Evolutionary conservation across 805 yeast species (phyloP).

Genomic region (Yamadazyma paraphyllophila): DNA sequence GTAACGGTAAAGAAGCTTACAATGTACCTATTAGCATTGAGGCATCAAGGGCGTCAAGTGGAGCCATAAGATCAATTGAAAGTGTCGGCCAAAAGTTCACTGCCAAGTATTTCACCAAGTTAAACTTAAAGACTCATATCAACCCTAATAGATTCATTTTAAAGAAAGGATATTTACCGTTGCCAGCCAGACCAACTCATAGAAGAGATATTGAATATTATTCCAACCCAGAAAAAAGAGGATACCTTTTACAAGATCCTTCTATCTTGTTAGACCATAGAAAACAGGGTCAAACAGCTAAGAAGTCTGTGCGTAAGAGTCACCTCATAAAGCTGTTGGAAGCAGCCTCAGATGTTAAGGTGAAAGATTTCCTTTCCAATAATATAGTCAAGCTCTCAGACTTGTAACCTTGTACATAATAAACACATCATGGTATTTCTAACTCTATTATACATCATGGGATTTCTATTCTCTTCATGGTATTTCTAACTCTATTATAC

Average conservation of each 20-base stretch:
- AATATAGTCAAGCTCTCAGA: constrained; percentile 19
- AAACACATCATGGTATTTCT: neutral
- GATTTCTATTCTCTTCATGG: too few species aligned
- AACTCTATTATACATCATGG: neutral
- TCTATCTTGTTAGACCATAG: constrained; percentile 39
- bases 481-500: too few species aligned
- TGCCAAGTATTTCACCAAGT: constrained; percentile 59
- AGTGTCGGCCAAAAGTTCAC: constrained; percentile 69
- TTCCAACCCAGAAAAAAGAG: constrained; percentile 67
- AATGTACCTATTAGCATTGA: constrained; percentile 70
- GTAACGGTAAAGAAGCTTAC: constrained; percentile 52
- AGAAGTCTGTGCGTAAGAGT: constrained; percentile 27
- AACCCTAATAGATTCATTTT: constrained; percentile 67
- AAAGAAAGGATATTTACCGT: constrained; percentile 76
- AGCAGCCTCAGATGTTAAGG: constrained; percentile 23
- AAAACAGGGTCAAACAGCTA: constrained; percentile 17
- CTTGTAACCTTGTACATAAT: constrained; percentile 17
- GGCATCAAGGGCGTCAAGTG: constrained; percentile 74
- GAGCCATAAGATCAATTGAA: constrained; percentile 75
- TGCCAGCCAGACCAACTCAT: constrained; percentile 81
- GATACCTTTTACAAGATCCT: constrained; percentile 56
- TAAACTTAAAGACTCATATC: constrained; percentile 73
- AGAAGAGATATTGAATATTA: constrained; percentile 80
- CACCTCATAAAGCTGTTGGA: constrained; percentile 38
- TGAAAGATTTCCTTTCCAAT: constrained; percentile 16